These are phyloP conservation scores for Odontarrhena argentea DNA, from an alignment of 345 rosid genomes.

Conservation along the genomic window DNA sequence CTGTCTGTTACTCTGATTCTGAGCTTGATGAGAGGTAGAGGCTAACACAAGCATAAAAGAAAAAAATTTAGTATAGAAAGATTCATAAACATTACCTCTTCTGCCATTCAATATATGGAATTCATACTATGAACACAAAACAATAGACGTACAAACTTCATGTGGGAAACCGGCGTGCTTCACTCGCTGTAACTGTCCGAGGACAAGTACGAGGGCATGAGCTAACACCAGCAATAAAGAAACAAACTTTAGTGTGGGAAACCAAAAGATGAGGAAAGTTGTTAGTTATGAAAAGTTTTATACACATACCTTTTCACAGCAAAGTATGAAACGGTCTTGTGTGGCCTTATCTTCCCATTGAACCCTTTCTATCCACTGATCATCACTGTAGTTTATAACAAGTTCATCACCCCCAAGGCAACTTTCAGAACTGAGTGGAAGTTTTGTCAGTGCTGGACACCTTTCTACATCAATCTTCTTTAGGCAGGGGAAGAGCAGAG, in stretches of 20 bases:
- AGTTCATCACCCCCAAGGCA: conserved; percentile 1
- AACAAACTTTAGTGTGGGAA: conserved; percentile 6
- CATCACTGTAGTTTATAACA: neutral
- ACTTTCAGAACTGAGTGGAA: conserved; percentile 19
- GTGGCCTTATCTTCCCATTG: conserved; percentile 29
- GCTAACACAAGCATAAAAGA: too few relatives aligned
- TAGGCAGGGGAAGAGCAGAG: conserved; percentile 21
- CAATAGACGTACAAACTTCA: neutral
- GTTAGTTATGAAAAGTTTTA: neutral
- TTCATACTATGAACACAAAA: neutral
- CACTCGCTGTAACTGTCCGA: conserved; percentile 2
- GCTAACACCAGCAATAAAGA: conserved; percentile 8
- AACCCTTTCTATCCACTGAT: conserved; percentile 11
- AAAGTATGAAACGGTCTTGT: conserved; percentile 22
- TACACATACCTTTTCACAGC: conserved; percentile 27
- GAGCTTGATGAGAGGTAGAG: too few relatives aligned
- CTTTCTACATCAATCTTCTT: conserved; percentile 3
- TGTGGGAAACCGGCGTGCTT: neutral
- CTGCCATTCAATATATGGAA: too few relatives aligned
- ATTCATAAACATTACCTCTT: too few relatives aligned
- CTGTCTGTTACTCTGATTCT: too few relatives aligned
- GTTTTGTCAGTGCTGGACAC: conserved; percentile 28
- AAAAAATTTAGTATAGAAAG: too few relatives aligned
- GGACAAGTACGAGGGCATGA: conserved; percentile 2
- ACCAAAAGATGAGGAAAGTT: neutral